These are phyloP conservation scores for Colletotrichum liaoningense DNA, from an alignment of 2,329 filamentous ascomycete species.

Conservation along the genomic window DNA sequence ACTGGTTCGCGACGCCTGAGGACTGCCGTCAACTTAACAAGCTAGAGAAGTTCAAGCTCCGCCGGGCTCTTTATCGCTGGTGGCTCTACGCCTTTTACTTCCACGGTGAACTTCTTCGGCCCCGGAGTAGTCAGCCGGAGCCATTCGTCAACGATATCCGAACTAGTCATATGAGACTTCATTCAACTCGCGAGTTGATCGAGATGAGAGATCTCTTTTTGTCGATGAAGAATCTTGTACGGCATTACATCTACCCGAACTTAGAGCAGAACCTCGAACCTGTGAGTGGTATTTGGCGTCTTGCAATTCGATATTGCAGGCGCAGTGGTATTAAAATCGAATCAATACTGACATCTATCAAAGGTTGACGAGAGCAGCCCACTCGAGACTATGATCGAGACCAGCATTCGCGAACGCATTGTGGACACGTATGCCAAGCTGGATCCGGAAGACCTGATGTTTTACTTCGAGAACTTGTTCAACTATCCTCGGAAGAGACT, in stretches of 20 bases:
- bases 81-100: slow-evolving; percentile 66
- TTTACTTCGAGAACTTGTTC: slow-evolving; percentile 59
- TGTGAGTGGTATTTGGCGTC: slow-evolving; percentile 42
- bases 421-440: slow-evolving; percentile 62
- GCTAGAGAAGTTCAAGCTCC: slow-evolving; percentile 58
- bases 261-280: slow-evolving; percentile 50
- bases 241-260: slow-evolving; percentile 59
- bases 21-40: slow-evolving; percentile 56
- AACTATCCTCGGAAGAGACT: slow-evolving; percentile 58
- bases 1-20: slow-evolving; percentile 59
- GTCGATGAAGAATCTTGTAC: slow-evolving; percentile 57
- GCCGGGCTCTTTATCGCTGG: slow-evolving; percentile 64
- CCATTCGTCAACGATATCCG: slow-evolving; percentile 54
- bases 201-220: slow-evolving; percentile 59
- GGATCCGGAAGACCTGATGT: slow-evolving; percentile 59
- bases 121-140: slow-evolving; percentile 50
- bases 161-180: slow-evolving; percentile 55
- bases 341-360: not conserved
- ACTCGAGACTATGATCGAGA: slow-evolving; percentile 33
- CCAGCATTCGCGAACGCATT: slow-evolving; percentile 44
- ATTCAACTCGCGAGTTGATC: slow-evolving; percentile 56
- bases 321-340: too few relatives aligned
- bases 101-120: slow-evolving; percentile 55
- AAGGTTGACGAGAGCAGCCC: slow-evolving; percentile 23
- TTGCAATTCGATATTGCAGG: not conserved